Percentiles rank a stretch among this genome's conserved stretches.
These are phyloP conservation scores for Suillus spraguei DNA, from an alignment of 768 basidiomycete species.

Conservation along the genomic window DNA sequence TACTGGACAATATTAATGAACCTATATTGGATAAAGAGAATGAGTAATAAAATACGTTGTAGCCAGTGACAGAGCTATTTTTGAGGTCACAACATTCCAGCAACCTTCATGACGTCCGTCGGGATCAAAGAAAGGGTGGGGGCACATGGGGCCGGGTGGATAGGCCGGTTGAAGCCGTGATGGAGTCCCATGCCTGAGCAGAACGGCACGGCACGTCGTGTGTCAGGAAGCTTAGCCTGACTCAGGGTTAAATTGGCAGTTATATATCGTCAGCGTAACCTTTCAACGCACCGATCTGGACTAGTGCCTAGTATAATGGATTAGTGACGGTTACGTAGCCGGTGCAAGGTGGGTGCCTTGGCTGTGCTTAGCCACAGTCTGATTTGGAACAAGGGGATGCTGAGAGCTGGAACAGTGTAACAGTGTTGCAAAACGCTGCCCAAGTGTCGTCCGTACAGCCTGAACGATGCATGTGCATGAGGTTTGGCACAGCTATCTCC, in stretches of 20 bases:
- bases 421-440: neutral
- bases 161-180: neutral
- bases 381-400: constrained; percentile 19
- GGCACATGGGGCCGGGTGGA: neutral
- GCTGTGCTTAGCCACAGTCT: constrained; percentile 10
- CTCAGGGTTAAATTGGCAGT: neutral
- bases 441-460: neutral
- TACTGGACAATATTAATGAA: neutral
- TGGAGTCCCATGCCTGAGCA: neutral
- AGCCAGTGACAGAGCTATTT: neutral
- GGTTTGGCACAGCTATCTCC: neutral
- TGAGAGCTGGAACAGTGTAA: constrained; percentile 7
- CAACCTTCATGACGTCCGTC: neutral
- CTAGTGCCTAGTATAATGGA: neutral
- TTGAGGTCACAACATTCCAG: neutral
- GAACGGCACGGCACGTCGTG: neutral
- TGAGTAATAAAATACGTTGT: neutral
- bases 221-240: neutral
- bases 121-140: neutral
- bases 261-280: neutral
- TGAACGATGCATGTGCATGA: neutral
- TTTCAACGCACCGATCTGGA: neutral
- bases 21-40: neutral
- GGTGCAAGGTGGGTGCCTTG: neutral
- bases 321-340: constrained; percentile 7